phyloP scores from a whole-genome alignment of 2,329 filamentous ascomycete genomes.

The Aureobasidium pullulans region DNA sequence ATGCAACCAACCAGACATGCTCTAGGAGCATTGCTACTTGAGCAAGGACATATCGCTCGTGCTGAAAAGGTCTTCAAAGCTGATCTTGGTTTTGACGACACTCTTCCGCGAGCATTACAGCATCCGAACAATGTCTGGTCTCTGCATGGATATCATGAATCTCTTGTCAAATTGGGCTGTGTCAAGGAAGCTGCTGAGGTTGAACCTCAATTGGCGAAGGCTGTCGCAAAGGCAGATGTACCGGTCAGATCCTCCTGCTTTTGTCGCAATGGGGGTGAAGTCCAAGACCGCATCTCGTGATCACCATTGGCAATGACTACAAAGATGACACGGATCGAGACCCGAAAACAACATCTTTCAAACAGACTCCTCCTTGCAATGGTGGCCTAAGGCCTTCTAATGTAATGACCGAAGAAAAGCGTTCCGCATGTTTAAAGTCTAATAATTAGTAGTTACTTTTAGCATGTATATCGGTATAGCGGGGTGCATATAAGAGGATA shows the following conservation, averaged over 20 bases:
- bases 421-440: no score
- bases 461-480: no score
- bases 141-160: conserved; percentile 66
- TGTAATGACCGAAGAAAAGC: no score
- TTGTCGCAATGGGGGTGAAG: conserved; percentile 31
- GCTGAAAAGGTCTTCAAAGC: conserved; percentile 32
- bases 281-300: no score
- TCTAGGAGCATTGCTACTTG: conserved; percentile 58
- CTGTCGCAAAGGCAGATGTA: conserved; percentile 53
- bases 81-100: conserved; percentile 38
- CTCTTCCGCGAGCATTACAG: conserved; percentile 54
- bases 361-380: no score
- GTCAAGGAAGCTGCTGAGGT: conserved; percentile 42
- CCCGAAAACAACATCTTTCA: no score
- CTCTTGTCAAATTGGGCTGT: conserved; percentile 49
- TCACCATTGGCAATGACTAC: no score
- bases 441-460: no score
- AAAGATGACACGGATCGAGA: no score
- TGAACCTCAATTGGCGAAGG: conserved; percentile 43
- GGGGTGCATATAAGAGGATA: no score
- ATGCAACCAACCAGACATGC: conserved; percentile 68
- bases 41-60: conserved; percentile 46
- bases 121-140: conserved; percentile 72
- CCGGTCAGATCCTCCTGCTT: conserved; percentile 52
- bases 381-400: no score